Base-by-base conservation (phyloP, 2,329 filamentous ascomycete species). In the Aspergillus puulaauensis region DNA sequence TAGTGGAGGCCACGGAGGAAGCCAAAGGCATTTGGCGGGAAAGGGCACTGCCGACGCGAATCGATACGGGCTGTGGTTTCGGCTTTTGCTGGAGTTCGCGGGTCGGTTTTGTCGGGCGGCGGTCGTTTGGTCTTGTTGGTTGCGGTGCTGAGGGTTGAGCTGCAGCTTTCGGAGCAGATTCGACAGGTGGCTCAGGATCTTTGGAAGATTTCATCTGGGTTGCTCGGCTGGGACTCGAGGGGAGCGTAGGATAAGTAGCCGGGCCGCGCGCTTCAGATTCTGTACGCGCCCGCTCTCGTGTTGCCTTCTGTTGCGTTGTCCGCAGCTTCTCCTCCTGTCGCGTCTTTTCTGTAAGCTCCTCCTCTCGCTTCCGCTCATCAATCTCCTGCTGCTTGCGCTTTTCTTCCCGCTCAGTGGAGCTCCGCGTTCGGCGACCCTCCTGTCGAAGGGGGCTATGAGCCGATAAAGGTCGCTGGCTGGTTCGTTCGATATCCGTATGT, bases 1-100 rank as follows among this genome's bases (percentile, higher is more conserved):
- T 75, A 37, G 76, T 83, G 3, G 86, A 81, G 4, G 86, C 80
- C 46, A 81, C 82, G 59, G 83, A 85, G 40, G 83, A 85, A 41
- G 70, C 57, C 27, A 78, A 56, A 6, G 77, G 74, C 40, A 80
- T 75, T 45, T 76, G 73, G 54, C 79, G 77, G 19, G 77, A 78
- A 40, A 75, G 67, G 14, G 78, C 71, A 39, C 77, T 80, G n/a
- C 78, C 78, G 19, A 81, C 77, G 35, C 77, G 75, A 54, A 81
- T 81, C 1, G 77, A 77, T 24, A 81, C 76, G 11, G 78, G 78
- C 53, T 78, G 77, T 11, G 76, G 77, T 61, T 75, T 79, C 4
- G 77, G 70, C 56, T 80, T 80, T 52, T 76, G 75, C 5, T 70
- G 58, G 14, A 70, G 61, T 50, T 80, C 78, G 50, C 77, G 72